Conservation (phyloP, 2,329 filamentous ascomycete species). For the Chaetomiaceae sp. region DNA sequence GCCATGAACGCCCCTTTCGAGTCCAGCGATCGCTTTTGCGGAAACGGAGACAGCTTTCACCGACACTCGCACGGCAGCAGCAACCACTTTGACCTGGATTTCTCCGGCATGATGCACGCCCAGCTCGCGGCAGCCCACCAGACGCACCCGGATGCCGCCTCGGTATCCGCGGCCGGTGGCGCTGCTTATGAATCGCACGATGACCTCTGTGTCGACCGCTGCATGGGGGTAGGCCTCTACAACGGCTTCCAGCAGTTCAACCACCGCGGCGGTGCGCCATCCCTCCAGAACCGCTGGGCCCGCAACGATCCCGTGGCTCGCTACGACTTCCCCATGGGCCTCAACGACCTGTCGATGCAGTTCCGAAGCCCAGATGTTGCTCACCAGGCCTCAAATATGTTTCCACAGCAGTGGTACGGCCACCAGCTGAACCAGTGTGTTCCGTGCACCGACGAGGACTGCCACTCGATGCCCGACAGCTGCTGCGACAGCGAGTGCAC, state of each 20-base stretch:
- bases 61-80: slow-evolving; percentile 18
- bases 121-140: slow-evolving; percentile 10
- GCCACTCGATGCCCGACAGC: slow-evolving; percentile 24
- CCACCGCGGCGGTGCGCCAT: slow-evolving; percentile 20
- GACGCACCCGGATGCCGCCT: slow-evolving; percentile 2
- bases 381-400: slow-evolving; percentile 5
- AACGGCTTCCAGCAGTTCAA: slow-evolving; percentile 28
- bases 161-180: slow-evolving; percentile 5
- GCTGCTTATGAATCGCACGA: slow-evolving; percentile 25
- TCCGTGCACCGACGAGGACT: slow-evolving; percentile 25
- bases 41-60: slow-evolving; percentile 16
- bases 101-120: slow-evolving; percentile 18
- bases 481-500: slow-evolving; percentile 30
- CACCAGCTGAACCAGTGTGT: slow-evolving; percentile 12
- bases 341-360: slow-evolving; percentile 15
- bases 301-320: slow-evolving; percentile 10
- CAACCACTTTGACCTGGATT: slow-evolving; percentile 13
- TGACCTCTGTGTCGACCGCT: slow-evolving; percentile 27
- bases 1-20: slow-evolving; percentile 10
- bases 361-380: slow-evolving; percentile 12
- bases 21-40: not conserved
- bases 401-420: slow-evolving; percentile 19
- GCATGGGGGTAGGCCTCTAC: slow-evolving; percentile 27
- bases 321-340: slow-evolving; percentile 13
- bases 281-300: slow-evolving; percentile 19